Conservation (phyloP, 257 asterid species). For the Solanum peruvianum region DNA sequence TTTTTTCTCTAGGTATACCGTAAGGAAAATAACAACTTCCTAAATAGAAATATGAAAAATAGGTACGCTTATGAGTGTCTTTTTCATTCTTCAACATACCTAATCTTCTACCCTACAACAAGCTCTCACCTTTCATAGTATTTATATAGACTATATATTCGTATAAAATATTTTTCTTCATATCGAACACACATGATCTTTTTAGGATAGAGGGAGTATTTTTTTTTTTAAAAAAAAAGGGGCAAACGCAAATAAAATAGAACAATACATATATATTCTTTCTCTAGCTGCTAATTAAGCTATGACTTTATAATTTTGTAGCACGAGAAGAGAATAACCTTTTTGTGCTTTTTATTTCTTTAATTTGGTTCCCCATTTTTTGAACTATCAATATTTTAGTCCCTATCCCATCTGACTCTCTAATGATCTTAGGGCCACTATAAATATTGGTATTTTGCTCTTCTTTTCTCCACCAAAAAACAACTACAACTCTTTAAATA, state of each 20-base stretch:
- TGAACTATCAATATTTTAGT: background rate
- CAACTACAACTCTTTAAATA: background rate
- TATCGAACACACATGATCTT: background rate
- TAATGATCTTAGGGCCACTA: constrained; percentile 16
- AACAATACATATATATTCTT: background rate
- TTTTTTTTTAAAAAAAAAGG: background rate
- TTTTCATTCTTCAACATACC: background rate
- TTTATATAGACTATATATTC: background rate
- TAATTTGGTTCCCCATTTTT: background rate
- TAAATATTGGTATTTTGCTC: constrained; percentile 21
- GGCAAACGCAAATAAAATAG: background rate
- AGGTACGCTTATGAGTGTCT: background rate
- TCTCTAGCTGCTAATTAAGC: background rate
- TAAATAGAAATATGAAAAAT: background rate
- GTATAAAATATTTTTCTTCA: background rate
- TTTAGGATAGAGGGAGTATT: background rate
- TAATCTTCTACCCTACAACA: background rate
- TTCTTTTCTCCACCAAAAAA: constrained; percentile 13
- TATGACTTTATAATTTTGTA: background rate
- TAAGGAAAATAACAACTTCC: background rate
- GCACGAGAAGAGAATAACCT: background rate
- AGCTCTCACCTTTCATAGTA: background rate
- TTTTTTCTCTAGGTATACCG: too few species aligned
- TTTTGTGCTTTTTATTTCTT: background rate
- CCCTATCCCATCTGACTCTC: background rate